Evolutionary conservation across 495 filamentous ascomycete species (phyloP).

Genomic region (Penicillium diatomitis): DNA sequence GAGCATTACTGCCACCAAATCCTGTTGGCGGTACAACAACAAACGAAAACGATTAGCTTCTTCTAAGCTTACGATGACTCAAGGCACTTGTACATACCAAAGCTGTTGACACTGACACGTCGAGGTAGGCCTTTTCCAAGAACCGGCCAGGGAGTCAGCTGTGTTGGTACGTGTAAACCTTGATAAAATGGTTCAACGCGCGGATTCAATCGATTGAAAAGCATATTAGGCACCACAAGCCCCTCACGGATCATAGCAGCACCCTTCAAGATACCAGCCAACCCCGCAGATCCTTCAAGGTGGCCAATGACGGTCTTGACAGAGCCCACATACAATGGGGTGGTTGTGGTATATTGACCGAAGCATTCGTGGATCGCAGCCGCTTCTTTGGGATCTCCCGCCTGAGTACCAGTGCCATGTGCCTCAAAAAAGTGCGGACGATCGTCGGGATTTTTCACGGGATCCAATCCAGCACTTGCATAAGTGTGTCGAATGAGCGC

Average conservation of each 20-base stretch:
- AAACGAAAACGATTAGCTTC: no score
- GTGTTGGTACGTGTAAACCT: neutral
- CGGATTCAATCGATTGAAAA: constrained; percentile 24
- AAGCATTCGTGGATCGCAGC: constrained; percentile 40
- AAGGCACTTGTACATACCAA: constrained; percentile 23
- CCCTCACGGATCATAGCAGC: constrained; percentile 22
- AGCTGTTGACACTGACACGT: constrained; percentile 41
- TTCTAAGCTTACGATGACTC: no score
- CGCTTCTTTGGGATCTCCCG: constrained; percentile 53
- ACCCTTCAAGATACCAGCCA: constrained; percentile 31
- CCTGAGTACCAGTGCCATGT: constrained; percentile 23
- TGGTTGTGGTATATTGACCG: constrained; percentile 17
- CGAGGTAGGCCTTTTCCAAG: constrained; percentile 23
- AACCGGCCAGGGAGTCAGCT: neutral
- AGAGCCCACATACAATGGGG: constrained; percentile 32
- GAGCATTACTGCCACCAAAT: constrained; percentile 54
- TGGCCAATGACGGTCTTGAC: constrained; percentile 41
- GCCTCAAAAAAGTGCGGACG: constrained; percentile 30
- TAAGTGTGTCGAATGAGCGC: constrained; percentile 27
- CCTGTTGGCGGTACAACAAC: no score
- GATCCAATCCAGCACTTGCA: constrained; percentile 24
- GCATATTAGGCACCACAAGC: constrained; percentile 22
- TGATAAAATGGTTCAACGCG: neutral
- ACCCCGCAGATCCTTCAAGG: constrained; percentile 27
- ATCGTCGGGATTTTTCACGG: constrained; percentile 6